Base-by-base conservation (phyloP, 257 asterid species). In the Mitragyna speciosa region DNA sequence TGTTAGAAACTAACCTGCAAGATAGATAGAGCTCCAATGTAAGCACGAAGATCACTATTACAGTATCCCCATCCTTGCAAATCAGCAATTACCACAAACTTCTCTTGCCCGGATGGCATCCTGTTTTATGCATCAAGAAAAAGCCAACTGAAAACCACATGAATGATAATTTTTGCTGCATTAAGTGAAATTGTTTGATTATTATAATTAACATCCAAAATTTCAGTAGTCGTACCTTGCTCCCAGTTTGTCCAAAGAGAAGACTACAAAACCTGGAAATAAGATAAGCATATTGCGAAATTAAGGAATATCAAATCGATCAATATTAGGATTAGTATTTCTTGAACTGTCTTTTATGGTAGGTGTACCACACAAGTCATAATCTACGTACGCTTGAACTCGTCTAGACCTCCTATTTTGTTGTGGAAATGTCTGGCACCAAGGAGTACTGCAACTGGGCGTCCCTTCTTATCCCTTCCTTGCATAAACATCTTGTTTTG, bases 1-100 rank as follows among this genome's bases (percentile, higher is more conserved):
- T 4, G 43, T 66, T 66, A 24, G 59, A 72, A n/a, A 24, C 12
- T 33, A 73, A 93, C 98, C 97, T 93, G 97, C 80, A 90, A 75
- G 72, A 91, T 91, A 31, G 89, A 86, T 58, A 95, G 63, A 22
- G 88, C 88, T 33, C 91, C 97, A 26, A 92, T 73, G 74, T 84
- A 86, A 41, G 88, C 99, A 15, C 92, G 91, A 61, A 91, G 36
- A 59, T 95, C 98, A 66, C 90, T 89, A 82, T 92, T 93, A 33
- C 89, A 73, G 68, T 90, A 95, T 49, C 97, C 94, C 84, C 89
- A 93, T 59, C 92, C 93, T 86, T 88, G 59, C 72, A 95, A 88
- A 80, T 93, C 99, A 64, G 87, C 92, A 1, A 95, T 95, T n/a
- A 93, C 82, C 24, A 90, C 88, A 89, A 95, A 95, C 85, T 92